Evolutionary conservation across 352 stramenopile genomes (phyloP).

Genomic region (Discostella stelligera): DNA sequence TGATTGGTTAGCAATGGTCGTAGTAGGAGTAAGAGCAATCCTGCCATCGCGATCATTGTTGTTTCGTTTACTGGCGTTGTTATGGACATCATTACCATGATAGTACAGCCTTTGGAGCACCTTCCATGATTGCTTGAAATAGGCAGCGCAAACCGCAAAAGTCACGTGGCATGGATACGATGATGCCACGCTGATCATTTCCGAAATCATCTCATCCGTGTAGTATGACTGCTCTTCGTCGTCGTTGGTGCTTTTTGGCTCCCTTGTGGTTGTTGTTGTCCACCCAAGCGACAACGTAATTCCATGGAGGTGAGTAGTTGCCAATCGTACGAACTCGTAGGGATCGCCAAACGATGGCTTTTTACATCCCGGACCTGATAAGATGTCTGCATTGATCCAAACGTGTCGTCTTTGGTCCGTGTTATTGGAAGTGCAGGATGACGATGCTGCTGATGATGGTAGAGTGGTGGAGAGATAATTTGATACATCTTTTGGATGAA

Average conservation of each 20-base stretch:
- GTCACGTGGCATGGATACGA: constrained; percentile 16
- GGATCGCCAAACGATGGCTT: constrained; percentile 24
- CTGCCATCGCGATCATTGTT: too few species aligned
- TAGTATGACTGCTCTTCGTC: constrained; percentile 1
- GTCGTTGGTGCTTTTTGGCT: constrained; percentile 7
- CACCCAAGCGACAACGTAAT: constrained; percentile 31
- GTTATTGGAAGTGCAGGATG: too few species aligned
- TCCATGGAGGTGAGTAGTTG: constrained; percentile 13
- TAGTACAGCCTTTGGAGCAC: constrained; percentile 26
- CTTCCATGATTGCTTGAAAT: constrained; percentile 25
- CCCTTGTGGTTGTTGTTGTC: constrained; percentile 28
- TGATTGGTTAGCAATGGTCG: too few species aligned
- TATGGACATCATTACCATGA: not conserved
- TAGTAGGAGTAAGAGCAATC: too few species aligned
- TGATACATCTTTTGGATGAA: constrained; percentile 11
- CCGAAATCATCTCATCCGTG: constrained; percentile 29
- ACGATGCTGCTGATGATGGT: too few species aligned
- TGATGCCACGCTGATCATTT: constrained; percentile 25
- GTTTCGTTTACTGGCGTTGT: not conserved
- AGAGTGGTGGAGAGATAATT: too few species aligned
- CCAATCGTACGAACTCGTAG: constrained; percentile 23
- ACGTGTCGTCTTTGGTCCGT: constrained; percentile 8
- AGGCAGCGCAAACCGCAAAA: constrained; percentile 31
- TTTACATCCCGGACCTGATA: constrained; percentile 26
- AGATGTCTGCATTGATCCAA: constrained; percentile 46